These are phyloP conservation scores for Phascolomyces articulosus DNA, from an alignment of 371 early-diverging fungal species.

Conservation along the genomic window DNA sequence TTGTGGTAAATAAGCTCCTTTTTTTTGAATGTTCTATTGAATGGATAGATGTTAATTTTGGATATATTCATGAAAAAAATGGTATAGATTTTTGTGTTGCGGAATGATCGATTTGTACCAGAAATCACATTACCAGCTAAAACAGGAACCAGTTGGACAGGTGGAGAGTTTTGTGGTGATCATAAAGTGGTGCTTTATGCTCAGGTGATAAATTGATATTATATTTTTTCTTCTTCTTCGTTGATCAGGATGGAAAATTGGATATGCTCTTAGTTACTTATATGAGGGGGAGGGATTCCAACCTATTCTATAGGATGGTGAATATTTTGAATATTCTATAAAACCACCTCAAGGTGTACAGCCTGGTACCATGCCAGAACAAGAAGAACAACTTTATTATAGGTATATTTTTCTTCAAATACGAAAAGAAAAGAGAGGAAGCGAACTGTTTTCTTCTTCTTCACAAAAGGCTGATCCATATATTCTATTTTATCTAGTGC, in stretches of 20 bases:
- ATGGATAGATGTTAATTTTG: no score
- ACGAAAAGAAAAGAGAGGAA: neutral
- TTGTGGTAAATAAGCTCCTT: conserved; percentile 27
- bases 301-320: conserved; percentile 32
- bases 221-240: neutral
- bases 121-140: conserved; percentile 34
- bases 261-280: no score
- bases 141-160: conserved; percentile 31
- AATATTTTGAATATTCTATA: conserved; percentile 32
- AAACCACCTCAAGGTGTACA: conserved; percentile 25
- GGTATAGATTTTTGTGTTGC: conserved; percentile 30
- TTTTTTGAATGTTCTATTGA: no score
- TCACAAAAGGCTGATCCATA: no score
- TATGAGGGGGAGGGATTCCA: no score
- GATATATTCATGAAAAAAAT: no score
- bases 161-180: conserved; percentile 34
- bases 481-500: conserved; percentile 13
- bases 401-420: conserved; percentile 21
- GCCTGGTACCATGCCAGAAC: conserved; percentile 18
- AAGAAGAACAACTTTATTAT: conserved; percentile 33
- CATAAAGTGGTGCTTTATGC: conserved; percentile 33
- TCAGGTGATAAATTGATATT: conserved; percentile 16
- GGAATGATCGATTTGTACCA: conserved; percentile 26
- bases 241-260: no score
- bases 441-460: neutral